Base-by-base conservation (phyloP, 805 yeast genomes). In the Saturnispora zaruensis region DNA sequence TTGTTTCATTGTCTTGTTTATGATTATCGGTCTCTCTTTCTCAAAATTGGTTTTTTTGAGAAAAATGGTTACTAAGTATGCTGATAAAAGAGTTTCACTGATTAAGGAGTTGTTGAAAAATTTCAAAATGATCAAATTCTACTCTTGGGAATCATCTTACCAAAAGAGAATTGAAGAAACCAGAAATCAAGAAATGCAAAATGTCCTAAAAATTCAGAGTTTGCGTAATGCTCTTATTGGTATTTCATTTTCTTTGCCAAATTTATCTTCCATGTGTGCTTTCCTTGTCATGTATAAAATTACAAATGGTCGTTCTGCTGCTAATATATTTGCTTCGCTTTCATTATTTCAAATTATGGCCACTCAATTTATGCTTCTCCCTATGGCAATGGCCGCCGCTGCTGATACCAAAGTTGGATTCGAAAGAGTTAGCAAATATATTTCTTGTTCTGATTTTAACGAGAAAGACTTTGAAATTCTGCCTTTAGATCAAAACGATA, bases 81-180 rank as follows among this genome's bases (percentile, higher is more conserved):
- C 96, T 5, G 97, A 90, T 63, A 66, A 66, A 26, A 80, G 97
- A 62, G 91, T 90, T 32, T 74, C 80, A 44, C 70, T 79, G 41
- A 81, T 88, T 64, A 83, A 87, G 56, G 97, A 90, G 63, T 77
- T 88, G 25, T 71, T 90, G 55, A 82, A 78, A 61, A 81, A 84
- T 55, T 78, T 88, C 72, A 87, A 84, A 63, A 74, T 82, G 66
- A 83, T 90, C 65, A 90, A 90, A 68, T 83, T 78, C 60, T 90
- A 89, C 63, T 83, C 93, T 5, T 90, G 96, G 96, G 97, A 90
- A 63, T 73, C 72, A 38, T 86, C 96, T 1, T 90, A 87, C 61
- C 72, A 74, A 52, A 64, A 73, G 8, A 72, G 73, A 48, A 74
- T 90, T 36, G 58, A 74, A 23, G 71, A 68, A 3, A 72, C 77